These are phyloP conservation scores for Mortierella antarctica DNA, from an alignment of 192 early-diverging fungal species.

Conservation along the genomic window DNA sequence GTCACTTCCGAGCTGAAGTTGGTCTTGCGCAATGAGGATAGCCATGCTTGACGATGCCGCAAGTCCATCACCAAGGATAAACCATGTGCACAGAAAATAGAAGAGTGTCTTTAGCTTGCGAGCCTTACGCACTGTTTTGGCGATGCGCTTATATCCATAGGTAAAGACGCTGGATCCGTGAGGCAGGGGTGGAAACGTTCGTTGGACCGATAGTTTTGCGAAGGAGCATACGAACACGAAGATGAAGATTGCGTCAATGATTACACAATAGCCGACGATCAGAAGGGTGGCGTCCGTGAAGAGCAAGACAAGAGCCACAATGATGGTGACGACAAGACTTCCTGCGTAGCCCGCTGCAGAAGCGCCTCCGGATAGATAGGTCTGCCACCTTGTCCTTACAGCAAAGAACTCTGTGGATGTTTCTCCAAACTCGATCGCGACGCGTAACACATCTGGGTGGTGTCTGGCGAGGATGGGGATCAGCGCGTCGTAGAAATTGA, in stretches of 20 bases:
- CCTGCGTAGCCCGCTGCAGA: constrained; percentile 47
- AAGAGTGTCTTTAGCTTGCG: constrained; percentile 66
- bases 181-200: constrained; percentile 62
- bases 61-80: constrained; percentile 75
- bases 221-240: constrained; percentile 45
- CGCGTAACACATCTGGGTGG: constrained; percentile 50
- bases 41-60: constrained; percentile 65
- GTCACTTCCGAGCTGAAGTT: constrained; percentile 57
- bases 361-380: constrained; percentile 52
- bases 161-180: constrained; percentile 50
- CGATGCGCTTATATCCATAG: constrained; percentile 54
- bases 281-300: constrained; percentile 27
- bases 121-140: constrained; percentile 50
- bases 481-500: constrained; percentile 61
- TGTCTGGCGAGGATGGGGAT: constrained; percentile 54
- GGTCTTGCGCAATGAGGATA: constrained; percentile 64
- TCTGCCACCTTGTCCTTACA: constrained; percentile 39
- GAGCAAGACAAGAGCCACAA: constrained; percentile 36
- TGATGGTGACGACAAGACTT: constrained; percentile 45
- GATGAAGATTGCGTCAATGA: constrained; percentile 56
- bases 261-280: constrained; percentile 44
- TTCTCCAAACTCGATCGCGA: constrained; percentile 15
- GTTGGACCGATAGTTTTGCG: constrained; percentile 36
- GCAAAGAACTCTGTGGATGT: constrained; percentile 21
- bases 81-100: constrained; percentile 73